phyloP scores from a whole-genome alignment of 352 stramenopile species.

The Phytopythium montanum region DNA sequence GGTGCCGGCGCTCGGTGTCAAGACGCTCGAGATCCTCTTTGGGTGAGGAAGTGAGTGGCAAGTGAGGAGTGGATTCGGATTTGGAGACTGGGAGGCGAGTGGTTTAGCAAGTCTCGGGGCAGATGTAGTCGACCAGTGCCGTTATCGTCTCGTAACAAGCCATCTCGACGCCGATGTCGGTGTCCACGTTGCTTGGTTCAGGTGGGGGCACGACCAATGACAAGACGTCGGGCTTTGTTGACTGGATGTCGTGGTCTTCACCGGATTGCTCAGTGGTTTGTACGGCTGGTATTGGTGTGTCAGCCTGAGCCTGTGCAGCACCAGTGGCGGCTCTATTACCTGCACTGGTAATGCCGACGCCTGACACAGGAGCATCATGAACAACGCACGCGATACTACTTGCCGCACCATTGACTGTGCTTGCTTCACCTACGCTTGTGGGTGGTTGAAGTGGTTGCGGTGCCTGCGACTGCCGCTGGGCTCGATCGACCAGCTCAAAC shows the following conservation, averaged over 20 bases:
- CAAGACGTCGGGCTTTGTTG: background rate
- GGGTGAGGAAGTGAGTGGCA: background rate
- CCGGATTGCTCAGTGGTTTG: background rate
- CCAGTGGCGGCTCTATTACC: background rate
- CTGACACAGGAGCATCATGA: background rate
- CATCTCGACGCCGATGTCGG: too few relatives aligned
- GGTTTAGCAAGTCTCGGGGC: background rate
- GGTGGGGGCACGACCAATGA: background rate
- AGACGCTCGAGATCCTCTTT: slow-evolving; percentile 38
- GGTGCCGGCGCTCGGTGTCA: slow-evolving; percentile 31
- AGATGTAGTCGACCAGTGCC: background rate
- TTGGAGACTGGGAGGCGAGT: too few relatives aligned
- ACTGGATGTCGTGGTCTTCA: background rate
- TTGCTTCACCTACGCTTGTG: background rate
- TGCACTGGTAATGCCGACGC: background rate
- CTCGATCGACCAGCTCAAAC: background rate
- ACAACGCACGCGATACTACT: background rate
- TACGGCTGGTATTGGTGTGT: background rate
- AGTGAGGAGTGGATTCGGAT: too few relatives aligned
- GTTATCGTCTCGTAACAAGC: background rate
- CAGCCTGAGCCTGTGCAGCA: background rate
- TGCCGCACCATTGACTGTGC: background rate
- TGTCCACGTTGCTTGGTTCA: background rate
- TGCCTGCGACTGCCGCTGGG: background rate
- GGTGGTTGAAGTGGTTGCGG: background rate